A percentile compares a stretch with the other conserved stretches of the same genome.
phyloP scores from a whole-genome alignment of 179 eudicot genomes.

The Corrigiola litoralis region DNA sequence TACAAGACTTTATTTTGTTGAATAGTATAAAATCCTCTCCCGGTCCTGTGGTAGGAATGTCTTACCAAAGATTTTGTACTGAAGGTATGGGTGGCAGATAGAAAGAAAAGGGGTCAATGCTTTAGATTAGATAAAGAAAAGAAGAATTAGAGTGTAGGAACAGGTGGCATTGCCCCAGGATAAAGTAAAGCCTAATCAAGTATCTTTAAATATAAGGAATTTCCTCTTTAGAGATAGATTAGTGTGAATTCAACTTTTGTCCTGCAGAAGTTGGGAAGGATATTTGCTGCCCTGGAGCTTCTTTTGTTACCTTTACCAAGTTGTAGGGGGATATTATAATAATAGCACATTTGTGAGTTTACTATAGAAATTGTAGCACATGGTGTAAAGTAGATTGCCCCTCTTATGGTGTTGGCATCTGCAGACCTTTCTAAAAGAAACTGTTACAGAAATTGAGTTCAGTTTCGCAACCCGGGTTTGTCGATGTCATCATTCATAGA shows the following conservation, averaged over 20 bases:
- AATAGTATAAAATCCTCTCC: too few relatives aligned
- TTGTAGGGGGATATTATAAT: background rate
- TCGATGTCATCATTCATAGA: background rate
- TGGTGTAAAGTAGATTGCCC: constrained; percentile 13
- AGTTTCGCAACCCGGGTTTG: background rate
- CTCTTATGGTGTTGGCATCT: constrained; percentile 17
- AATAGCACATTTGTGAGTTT: background rate
- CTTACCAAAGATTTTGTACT: too few relatives aligned
- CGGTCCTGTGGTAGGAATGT: too few relatives aligned
- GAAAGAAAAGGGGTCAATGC: background rate
- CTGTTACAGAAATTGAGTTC: background rate
- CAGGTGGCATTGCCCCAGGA: constrained; percentile 22
- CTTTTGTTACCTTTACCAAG: background rate
- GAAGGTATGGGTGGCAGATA: background rate
- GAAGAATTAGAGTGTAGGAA: constrained; percentile 1
- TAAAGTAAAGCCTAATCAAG: constrained; percentile 12
- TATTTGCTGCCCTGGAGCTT: constrained; percentile 6
- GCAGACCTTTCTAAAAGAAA: background rate
- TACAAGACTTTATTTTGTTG: too few relatives aligned
- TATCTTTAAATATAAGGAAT: constrained; percentile 15
- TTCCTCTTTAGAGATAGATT: constrained; percentile 11
- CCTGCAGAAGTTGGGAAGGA: constrained; percentile 4
- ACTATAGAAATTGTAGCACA: too few relatives aligned
- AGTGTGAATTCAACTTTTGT: constrained; percentile 26
- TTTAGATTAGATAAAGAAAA: constrained; percentile 6